A percentile compares a stretch with the other conserved stretches of the same genome.
Conservation (phyloP, 129 eudicot species). For the Rutidosis leptorrhynchoides region DNA sequence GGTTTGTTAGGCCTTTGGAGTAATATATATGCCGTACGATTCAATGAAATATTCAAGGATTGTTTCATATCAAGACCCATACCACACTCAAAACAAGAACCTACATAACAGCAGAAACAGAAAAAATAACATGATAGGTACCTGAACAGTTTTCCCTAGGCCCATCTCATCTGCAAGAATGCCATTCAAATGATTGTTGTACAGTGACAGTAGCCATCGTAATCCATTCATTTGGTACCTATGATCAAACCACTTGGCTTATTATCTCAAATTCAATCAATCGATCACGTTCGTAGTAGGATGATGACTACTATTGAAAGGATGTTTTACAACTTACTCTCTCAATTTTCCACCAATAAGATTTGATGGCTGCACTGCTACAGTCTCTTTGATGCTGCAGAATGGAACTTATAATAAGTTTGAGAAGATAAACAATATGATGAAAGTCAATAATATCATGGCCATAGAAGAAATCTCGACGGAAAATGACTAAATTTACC, state of each 20-base stretch:
- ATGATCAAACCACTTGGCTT: constrained; percentile 12
- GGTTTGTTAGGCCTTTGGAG: too few species aligned
- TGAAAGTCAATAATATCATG: background rate
- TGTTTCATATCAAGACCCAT: too few species aligned
- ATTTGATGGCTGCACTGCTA: constrained; percentile 74
- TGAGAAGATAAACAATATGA: background rate
- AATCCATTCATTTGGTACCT: constrained; percentile 99
- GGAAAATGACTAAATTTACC: constrained; percentile 6
- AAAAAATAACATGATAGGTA: constrained; percentile 13
- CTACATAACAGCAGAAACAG: background rate
- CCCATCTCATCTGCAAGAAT: constrained; percentile 99
- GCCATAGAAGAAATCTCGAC: background rate
- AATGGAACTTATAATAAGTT: constrained; percentile 28
- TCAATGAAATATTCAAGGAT: too few species aligned
- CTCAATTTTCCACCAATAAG: constrained; percentile 88
- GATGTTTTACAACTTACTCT: constrained; percentile 59
- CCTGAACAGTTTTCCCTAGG: constrained; percentile 99
- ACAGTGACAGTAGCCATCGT: constrained; percentile 90
- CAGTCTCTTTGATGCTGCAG: constrained; percentile 84
- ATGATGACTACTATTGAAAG: constrained; percentile 1
- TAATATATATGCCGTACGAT: too few species aligned
- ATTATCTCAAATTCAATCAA: constrained; percentile 7
- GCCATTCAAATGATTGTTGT: constrained; percentile 96
- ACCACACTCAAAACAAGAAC: constrained; percentile 12
- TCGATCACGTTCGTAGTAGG: background rate